A percentile compares a stretch with the other conserved stretches of the same genome.
Conservation (phyloP, 2,329 filamentous ascomycete genomes). For the Curvularia lunata region DNA sequence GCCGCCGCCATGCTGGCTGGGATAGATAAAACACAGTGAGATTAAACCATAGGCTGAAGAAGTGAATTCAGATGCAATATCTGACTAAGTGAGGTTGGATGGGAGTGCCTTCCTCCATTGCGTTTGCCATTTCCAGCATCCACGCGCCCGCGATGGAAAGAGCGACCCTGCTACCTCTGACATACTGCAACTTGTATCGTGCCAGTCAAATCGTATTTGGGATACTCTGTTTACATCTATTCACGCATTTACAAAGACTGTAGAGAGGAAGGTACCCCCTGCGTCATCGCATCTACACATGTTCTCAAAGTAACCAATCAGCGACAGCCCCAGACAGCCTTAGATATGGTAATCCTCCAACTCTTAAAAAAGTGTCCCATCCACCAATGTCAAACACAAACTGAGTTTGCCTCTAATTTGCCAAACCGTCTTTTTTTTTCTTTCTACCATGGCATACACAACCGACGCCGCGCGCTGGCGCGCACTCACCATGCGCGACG, state of each 20-base stretch:
- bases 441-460: slow-evolving; percentile 34
- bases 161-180: slow-evolving; percentile 13
- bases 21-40: background rate
- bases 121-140: slow-evolving; percentile 24
- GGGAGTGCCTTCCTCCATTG: slow-evolving; percentile 19
- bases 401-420: no score
- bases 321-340: slow-evolving; percentile 2
- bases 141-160: slow-evolving; percentile 17
- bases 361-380: background rate
- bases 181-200: background rate
- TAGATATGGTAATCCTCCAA: background rate
- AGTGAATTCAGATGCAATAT: slow-evolving; percentile 3
- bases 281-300: slow-evolving; percentile 20
- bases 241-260: background rate
- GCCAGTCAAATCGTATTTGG: background rate
- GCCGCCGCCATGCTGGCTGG: slow-evolving; percentile 20
- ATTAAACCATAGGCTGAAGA: background rate
- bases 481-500: slow-evolving; percentile 55
- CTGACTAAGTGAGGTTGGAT: slow-evolving; percentile 1
- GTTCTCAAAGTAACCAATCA: slow-evolving; percentile 38
- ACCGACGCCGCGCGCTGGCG: slow-evolving; percentile 46
- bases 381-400: background rate
- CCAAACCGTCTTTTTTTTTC: background rate
- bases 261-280: background rate
- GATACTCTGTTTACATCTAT: background rate